Evolutionary conservation across 75 land plant genomes (phyloP).

Genomic region (Pinus tabuliformis): DNA sequence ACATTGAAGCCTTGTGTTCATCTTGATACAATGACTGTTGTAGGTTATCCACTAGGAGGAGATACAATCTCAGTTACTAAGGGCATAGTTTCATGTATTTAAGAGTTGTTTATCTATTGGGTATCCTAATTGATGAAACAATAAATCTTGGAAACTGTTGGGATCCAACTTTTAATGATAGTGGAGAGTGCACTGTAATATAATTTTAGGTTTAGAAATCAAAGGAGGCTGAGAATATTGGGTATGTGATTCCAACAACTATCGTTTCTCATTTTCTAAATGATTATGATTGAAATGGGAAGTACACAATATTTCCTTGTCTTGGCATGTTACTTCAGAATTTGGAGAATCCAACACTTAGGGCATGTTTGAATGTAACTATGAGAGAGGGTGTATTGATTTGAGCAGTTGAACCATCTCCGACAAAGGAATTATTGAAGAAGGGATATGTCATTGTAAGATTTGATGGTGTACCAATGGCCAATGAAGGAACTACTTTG

Average conservation of each 20-base stretch:
- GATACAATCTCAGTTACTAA: constrained; percentile 95
- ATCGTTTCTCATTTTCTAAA: too few relatives aligned
- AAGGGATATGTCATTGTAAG: too few relatives aligned
- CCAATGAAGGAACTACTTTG: too few relatives aligned
- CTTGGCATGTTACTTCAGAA: constrained; percentile 85
- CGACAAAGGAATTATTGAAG: too few relatives aligned
- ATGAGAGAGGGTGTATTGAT: constrained; percentile 44
- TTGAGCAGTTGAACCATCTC: too few relatives aligned
- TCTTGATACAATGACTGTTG: constrained; percentile 89
- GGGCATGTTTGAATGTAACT: constrained; percentile 64
- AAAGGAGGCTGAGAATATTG: too few relatives aligned
- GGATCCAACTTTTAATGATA: constrained; percentile 93
- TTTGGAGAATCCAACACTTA: constrained; percentile 85
- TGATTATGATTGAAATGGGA: too few relatives aligned
- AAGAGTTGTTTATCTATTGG: constrained; percentile 88
- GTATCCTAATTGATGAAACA: constrained; percentile 97
- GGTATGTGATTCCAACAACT: too few relatives aligned
- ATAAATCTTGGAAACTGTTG: constrained; percentile 99
- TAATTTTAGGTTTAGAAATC: constrained; percentile 13
- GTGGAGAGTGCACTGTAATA: constrained; percentile 94
- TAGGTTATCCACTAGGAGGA: constrained; percentile 96
- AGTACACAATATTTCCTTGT: constrained; percentile 70
- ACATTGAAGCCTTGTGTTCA: constrained; percentile 69
- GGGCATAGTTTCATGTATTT: constrained; percentile 93
- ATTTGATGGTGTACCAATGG: too few relatives aligned